phyloP scores from a whole-genome alignment of 257 asterid species.

The Solanum chilense region DNA sequence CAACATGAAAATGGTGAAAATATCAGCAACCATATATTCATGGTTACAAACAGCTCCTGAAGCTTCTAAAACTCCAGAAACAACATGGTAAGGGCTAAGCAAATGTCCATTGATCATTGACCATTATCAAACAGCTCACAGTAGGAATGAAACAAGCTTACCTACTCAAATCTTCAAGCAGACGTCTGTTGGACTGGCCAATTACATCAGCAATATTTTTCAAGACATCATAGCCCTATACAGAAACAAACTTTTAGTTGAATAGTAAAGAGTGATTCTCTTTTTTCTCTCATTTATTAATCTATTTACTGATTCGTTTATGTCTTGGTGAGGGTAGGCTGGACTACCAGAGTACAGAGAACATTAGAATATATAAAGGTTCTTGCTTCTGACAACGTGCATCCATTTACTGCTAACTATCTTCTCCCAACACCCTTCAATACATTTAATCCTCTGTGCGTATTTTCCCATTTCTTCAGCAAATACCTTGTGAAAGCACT shows the following conservation, averaged over 20 bases:
- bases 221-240: slow-evolving; percentile 82
- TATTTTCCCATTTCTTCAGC: not conserved
- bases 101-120: not conserved
- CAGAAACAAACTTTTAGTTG: not conserved
- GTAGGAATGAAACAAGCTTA: slow-evolving; percentile 5
- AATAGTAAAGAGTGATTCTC: not conserved
- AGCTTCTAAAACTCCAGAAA: not conserved
- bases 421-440: not conserved
- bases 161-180: slow-evolving; percentile 85
- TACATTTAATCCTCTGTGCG: not conserved
- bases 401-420: not conserved
- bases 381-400: not conserved
- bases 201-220: slow-evolving; percentile 78
- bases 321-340: not conserved
- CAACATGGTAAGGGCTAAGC: not conserved
- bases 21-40: not conserved
- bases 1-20: slow-evolving; percentile 9
- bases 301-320: not conserved
- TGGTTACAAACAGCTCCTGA: not conserved
- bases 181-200: slow-evolving; percentile 41
- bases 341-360: not conserved
- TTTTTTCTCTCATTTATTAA: not conserved
- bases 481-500: not conserved
- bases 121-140: not conserved
- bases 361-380: not conserved